Evolutionary conservation across 2,329 filamentous ascomycete species (phyloP).

Genomic region (Paracamarosporium sp.): DNA sequence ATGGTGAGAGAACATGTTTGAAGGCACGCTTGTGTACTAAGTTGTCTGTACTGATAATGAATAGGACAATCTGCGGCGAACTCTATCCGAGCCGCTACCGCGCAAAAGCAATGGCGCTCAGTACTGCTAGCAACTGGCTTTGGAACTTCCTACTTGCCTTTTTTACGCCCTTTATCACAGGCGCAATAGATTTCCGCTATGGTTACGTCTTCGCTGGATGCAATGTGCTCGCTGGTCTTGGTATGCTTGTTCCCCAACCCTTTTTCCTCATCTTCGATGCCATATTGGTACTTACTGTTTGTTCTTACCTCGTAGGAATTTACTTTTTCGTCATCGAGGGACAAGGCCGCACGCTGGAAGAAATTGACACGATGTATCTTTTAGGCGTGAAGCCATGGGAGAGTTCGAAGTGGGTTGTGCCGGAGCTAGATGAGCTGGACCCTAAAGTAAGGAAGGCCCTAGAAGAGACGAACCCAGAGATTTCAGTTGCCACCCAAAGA

Average conservation of each 20-base stretch:
- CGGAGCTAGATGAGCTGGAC: slow-evolving; percentile 33
- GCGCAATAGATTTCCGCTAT: slow-evolving; percentile 72
- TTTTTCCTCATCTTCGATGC: neutral
- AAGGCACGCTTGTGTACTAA: neutral
- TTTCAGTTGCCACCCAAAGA: slow-evolving; percentile 14
- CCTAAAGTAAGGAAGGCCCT: slow-evolving; percentile 29
- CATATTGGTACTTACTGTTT: neutral
- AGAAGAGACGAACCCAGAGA: slow-evolving; percentile 29
- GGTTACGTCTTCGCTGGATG: slow-evolving; percentile 79
- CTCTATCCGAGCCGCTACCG: slow-evolving; percentile 66
- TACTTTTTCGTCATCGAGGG: slow-evolving; percentile 82
- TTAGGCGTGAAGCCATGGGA: slow-evolving; percentile 68
- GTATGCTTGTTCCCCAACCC: neutral
- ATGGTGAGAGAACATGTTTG: slow-evolving; percentile 53
- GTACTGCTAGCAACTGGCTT: slow-evolving; percentile 52
- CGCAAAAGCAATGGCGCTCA: slow-evolving; percentile 51
- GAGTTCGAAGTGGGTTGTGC: slow-evolving; percentile 59
- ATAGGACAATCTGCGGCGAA: slow-evolving; percentile 64
- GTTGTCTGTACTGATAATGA: neutral
- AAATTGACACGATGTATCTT: slow-evolving; percentile 76
- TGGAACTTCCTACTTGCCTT: slow-evolving; percentile 60
- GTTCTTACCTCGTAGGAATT: slow-evolving; percentile 39
- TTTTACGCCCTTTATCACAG: slow-evolving; percentile 79
- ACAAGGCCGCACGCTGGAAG: slow-evolving; percentile 75
- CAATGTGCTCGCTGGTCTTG: slow-evolving; percentile 56